Conservation (phyloP, 331 rosid species). For the Quercus lobata region DNA sequence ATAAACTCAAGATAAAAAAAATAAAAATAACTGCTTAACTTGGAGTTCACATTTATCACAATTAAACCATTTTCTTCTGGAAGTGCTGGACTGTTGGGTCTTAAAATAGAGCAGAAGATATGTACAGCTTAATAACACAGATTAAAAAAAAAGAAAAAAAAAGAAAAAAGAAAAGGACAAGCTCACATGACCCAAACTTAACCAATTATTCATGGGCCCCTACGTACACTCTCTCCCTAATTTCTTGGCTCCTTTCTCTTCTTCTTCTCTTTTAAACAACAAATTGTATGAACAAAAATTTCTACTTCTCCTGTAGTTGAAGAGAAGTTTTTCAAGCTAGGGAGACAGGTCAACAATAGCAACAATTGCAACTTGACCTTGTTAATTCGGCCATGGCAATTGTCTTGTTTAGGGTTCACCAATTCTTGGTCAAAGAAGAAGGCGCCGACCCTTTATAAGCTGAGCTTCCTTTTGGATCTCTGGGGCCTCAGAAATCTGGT, state of each 20-base stretch:
- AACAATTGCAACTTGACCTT: constrained; percentile 17
- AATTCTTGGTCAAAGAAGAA: constrained; percentile 51
- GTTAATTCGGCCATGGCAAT: constrained; percentile 11
- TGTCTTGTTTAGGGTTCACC: constrained; percentile 51
- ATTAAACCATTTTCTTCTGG: constrained; percentile 22
- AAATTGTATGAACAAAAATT: too few species aligned
- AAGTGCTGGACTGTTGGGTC: constrained; percentile 24
- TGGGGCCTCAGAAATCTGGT: constrained; percentile 34
- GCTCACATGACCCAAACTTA: constrained; percentile 62
- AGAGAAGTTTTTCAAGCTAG: background rate
- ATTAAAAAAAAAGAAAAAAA: background rate
- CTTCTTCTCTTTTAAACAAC: background rate
- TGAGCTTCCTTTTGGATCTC: constrained; percentile 19
- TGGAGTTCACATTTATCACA: background rate
- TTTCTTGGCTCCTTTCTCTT: background rate
- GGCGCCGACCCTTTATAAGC: constrained; percentile 43
- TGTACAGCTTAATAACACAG: constrained; percentile 30
- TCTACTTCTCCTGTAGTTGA: constrained; percentile 1
- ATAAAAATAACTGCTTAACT: background rate
- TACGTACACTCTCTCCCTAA: constrained; percentile 21
- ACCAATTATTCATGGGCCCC: constrained; percentile 65
- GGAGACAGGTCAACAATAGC: constrained; percentile 42
- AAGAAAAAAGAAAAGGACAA: constrained; percentile 48
- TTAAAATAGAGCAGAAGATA: constrained; percentile 23
- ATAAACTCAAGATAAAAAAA: background rate